phyloP scores from a whole-genome alignment of 768 basidiomycete genomes.

The Mycena venus region DNA sequence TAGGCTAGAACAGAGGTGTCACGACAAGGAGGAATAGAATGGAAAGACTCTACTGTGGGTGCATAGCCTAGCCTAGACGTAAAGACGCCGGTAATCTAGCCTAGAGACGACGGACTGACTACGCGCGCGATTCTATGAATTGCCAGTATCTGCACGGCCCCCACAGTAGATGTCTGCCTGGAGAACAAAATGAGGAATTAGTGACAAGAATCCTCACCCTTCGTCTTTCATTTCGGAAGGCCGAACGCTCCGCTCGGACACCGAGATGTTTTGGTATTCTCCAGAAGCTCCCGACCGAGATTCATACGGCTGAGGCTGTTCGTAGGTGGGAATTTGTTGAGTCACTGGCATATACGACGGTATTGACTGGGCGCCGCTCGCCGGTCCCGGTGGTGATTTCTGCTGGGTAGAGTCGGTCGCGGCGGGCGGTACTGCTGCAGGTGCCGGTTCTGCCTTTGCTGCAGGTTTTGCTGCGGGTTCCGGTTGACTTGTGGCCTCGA shows the following conservation, averaged over 20 bases:
- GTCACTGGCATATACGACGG: conserved; percentile 51
- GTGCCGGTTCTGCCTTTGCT: conserved; percentile 37
- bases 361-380: conserved; percentile 32
- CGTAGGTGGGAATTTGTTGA: conserved; percentile 86
- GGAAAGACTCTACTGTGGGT: conserved; percentile 83
- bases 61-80: conserved; percentile 84
- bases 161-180: conserved; percentile 23
- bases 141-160: conserved; percentile 24
- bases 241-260: conserved; percentile 76
- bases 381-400: conserved; percentile 24
- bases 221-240: conserved; percentile 97
- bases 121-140: conserved; percentile 46
- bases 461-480: conserved; percentile 36
- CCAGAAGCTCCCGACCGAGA: conserved; percentile 56
- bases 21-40: conserved; percentile 70
- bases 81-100: conserved; percentile 75
- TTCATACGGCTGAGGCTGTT: conserved; percentile 70
- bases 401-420: conserved; percentile 22
- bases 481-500: conserved; percentile 41
- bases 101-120: conserved; percentile 58
- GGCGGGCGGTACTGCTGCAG: conserved; percentile 17
- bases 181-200: conserved; percentile 13
- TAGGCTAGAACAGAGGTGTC: conserved; percentile 77
- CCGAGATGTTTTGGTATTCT: conserved; percentile 55
- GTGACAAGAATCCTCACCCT: conserved; percentile 80